Base-by-base conservation (phyloP, 1,139 yeast species). In the Taphrina wiesneri region DNA sequence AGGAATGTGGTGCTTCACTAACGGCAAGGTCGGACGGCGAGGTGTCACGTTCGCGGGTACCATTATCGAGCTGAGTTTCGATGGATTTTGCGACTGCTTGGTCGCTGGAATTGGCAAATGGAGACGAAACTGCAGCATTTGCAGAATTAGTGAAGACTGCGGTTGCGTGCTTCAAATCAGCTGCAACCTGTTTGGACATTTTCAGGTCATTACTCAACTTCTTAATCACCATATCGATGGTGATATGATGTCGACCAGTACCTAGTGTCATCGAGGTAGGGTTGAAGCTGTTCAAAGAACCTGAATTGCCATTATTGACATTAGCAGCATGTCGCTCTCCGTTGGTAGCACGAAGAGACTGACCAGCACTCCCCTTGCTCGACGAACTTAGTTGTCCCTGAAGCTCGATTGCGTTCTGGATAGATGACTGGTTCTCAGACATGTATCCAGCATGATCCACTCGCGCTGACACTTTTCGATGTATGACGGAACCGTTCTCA, bases 391-490 rank as follows among this genome's bases (percentile, higher is more conserved):
- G 54, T 21, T 49, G 54, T n/a, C 54, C 54, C 23, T 30, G 34
- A 3, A 28, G 21, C 13, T 49, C 36, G 11, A 28, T 23, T 26
- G 45, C 51, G n/a, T 19, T 32, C 45, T 34, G 63, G 39, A n/a
- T 51, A 32, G 46, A 34, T 30, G 19, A 45, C 45, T n/a, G 34
- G 32, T 17, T 65, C 56, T 25, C 68, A 43, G 45, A 49, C 25
- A 64, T 65, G 34, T 63, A 59, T 19, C 71, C 72, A 4, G 66
- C 69, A 56, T 60, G 62, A 23, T 69, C 70, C 17, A 71, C 70
- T 30, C 65, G 54, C 2, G 72, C 72, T 3, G 71, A 65, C 1
- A 71, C 73, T 11, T 69, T 67, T 36, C 67, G 66, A 52, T 71
- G 72, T 23, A 69, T 46, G 34, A 71, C 59, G 9, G 67, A 47